Evolutionary conservation across 2,329 filamentous ascomycete species (phyloP).

Genomic region (Microcyclospora pomicola): DNA sequence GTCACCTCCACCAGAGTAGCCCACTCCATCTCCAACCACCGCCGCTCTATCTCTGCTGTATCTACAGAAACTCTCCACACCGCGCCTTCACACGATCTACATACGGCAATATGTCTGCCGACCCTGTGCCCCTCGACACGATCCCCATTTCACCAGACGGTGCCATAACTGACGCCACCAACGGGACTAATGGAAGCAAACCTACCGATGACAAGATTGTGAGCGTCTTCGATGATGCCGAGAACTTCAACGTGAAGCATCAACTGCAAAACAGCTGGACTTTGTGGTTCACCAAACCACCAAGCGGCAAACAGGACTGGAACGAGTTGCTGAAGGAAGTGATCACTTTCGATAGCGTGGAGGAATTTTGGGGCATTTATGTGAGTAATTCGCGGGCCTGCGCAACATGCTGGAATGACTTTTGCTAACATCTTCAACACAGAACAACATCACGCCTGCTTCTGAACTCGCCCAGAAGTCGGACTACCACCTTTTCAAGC

Average conservation of each 20-base stretch:
- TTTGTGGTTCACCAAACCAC: slow-evolving; percentile 97
- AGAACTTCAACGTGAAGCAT: slow-evolving; percentile 99
- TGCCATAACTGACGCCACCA: slow-evolving; percentile 31
- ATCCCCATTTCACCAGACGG: slow-evolving; percentile 41
- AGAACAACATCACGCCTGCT: slow-evolving; percentile 98
- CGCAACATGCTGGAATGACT: slow-evolving; percentile 1
- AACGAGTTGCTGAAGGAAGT: slow-evolving; percentile 96
- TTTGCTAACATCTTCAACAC: slow-evolving; percentile 6
- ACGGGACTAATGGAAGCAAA: slow-evolving; percentile 31
- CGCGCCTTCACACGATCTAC: background rate
- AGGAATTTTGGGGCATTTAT: slow-evolving; percentile 99
- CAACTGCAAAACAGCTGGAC: slow-evolving; percentile 97
- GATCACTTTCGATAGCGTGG: slow-evolving; percentile 95
- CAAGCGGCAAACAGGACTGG: slow-evolving; percentile 94
- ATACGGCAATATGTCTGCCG: slow-evolving; percentile 5
- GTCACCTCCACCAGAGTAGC: background rate
- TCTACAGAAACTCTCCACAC: background rate
- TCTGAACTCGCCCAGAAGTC: slow-evolving; percentile 95
- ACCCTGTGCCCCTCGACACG: slow-evolving; percentile 40
- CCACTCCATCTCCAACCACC: background rate
- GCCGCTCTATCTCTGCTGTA: background rate
- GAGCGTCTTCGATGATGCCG: slow-evolving; percentile 94
- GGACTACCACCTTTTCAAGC: slow-evolving; percentile 99
- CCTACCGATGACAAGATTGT: slow-evolving; percentile 46
- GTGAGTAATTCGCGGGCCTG: slow-evolving; percentile 43